Percentiles rank a stretch among this genome's conserved stretches.
These are phyloP conservation scores for Botryotinia calthae DNA, from an alignment of 2,329 filamentous ascomycete genomes.

Conservation along the genomic window DNA sequence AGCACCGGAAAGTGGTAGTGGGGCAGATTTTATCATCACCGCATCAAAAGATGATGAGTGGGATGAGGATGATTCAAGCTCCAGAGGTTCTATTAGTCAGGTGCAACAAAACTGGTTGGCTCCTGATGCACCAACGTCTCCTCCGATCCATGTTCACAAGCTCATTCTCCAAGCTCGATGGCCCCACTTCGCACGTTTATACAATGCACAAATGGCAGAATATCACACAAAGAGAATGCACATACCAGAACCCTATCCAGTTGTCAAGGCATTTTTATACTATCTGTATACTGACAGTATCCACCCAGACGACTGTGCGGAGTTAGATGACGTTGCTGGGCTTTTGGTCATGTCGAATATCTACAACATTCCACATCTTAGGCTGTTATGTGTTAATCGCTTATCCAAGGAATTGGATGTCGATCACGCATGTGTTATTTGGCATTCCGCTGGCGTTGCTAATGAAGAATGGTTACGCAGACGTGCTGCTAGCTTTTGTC, in stretches of 20 bases:
- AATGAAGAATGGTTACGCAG: conserved; percentile 92
- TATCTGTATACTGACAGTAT: conserved; percentile 98
- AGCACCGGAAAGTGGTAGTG: conserved; percentile 77
- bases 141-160: conserved; percentile 89
- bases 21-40: conserved; percentile 87
- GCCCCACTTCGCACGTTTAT: conserved; percentile 93
- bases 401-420: conserved; percentile 89
- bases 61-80: conserved; percentile 58
- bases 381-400: conserved; percentile 85
- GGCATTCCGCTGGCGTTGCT: conserved; percentile 88
- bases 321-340: conserved; percentile 83
- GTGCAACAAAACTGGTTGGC: conserved; percentile 52
- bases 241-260: conserved; percentile 91
- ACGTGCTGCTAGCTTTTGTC: conserved; percentile 81
- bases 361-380: conserved; percentile 92
- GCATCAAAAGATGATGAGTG: conserved; percentile 74
- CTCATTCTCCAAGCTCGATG: conserved; percentile 92
- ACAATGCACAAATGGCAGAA: conserved; percentile 92
- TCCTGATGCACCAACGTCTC: conserved; percentile 64
- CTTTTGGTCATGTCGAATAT: conserved; percentile 97
- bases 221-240: conserved; percentile 98
- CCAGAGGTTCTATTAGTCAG: conserved; percentile 44
- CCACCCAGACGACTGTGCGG: conserved; percentile 53
- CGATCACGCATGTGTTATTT: conserved; percentile 91
- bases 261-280: conserved; percentile 91